phyloP scores from a whole-genome alignment of 2,329 filamentous ascomycete genomes.

The Aureobasidium sp. region DNA sequence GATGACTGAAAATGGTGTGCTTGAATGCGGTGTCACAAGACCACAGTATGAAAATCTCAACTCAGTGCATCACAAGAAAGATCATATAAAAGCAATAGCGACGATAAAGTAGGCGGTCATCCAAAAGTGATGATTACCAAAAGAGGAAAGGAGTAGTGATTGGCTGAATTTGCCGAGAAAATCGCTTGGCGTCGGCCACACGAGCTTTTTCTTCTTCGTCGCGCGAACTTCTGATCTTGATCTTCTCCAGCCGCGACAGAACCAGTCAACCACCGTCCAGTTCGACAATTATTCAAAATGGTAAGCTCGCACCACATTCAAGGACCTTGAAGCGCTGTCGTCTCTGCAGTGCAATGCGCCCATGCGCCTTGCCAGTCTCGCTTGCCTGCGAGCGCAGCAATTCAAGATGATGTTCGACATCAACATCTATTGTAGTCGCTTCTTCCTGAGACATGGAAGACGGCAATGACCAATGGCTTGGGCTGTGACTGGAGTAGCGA shows the following conservation, averaged over 20 bases:
- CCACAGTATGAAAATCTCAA: too few relatives aligned
- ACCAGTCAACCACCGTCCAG: conserved; percentile 14
- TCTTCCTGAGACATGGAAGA: conserved; percentile 6
- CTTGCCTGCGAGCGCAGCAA: conserved; percentile 14
- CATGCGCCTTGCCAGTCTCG: conserved; percentile 4
- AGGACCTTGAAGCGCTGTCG: conserved; percentile 7
- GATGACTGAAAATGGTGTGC: background rate
- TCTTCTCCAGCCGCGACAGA: conserved; percentile 13
- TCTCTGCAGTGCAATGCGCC: conserved; percentile 14
- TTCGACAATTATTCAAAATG: conserved; percentile 16
- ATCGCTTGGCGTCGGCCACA: background rate
- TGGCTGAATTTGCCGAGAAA: conserved; percentile 3
- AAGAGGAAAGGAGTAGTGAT: conserved; percentile 1
- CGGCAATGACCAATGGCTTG: conserved; percentile 41
- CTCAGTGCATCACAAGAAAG: background rate
- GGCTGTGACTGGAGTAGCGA: conserved; percentile 48
- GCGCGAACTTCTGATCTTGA: background rate
- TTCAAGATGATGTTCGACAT: conserved; percentile 12
- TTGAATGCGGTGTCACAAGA: background rate
- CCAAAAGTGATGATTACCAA: background rate
- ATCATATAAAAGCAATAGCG: background rate
- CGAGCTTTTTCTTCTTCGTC: conserved; percentile 13
- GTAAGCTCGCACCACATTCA: conserved; percentile 13
- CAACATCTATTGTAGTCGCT: conserved; percentile 16
- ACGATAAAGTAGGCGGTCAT: background rate